phyloP scores from a whole-genome alignment of 1,284 basidiomycete genomes.

The Malassezia caprae region DNA sequence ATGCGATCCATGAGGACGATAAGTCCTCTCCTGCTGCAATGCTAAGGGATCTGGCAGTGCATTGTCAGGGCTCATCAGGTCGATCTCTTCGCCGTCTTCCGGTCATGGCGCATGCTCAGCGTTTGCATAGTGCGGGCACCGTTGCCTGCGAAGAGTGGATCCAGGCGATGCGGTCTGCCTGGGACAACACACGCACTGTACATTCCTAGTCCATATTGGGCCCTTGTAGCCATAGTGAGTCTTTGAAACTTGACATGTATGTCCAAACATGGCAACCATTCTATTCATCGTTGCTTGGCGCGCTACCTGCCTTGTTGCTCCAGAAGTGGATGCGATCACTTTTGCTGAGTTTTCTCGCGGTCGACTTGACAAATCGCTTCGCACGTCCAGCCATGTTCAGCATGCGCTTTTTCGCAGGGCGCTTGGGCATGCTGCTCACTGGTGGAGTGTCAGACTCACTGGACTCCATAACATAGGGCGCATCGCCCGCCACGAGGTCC shows the following conservation, averaged over 20 bases:
- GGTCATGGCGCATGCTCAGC: constrained; percentile 75
- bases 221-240: background rate
- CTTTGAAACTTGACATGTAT: too few relatives aligned
- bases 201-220: background rate
- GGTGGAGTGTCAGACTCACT: constrained; percentile 9
- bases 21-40: background rate
- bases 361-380: background rate
- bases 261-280: too few relatives aligned
- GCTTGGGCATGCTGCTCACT: background rate
- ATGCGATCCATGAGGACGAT: background rate
- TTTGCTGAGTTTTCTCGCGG: constrained; percentile 7
- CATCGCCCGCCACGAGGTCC: constrained; percentile 1
- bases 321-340: constrained; percentile 10
- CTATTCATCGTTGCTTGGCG: background rate
- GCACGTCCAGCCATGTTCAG: constrained; percentile 7
- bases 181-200: background rate
- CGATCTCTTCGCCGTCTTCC: constrained; percentile 78
- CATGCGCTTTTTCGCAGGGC: background rate
- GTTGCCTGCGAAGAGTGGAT: constrained; percentile 2
- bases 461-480: constrained; percentile 12
- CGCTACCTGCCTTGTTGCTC: constrained; percentile 6
- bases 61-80: constrained; percentile 78
- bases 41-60: constrained; percentile 60
- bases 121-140: constrained; percentile 38
- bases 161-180: constrained; percentile 2